Evolutionary conservation across 306 rosid genomes (phyloP).

Genomic region (Prunus mira): DNA sequence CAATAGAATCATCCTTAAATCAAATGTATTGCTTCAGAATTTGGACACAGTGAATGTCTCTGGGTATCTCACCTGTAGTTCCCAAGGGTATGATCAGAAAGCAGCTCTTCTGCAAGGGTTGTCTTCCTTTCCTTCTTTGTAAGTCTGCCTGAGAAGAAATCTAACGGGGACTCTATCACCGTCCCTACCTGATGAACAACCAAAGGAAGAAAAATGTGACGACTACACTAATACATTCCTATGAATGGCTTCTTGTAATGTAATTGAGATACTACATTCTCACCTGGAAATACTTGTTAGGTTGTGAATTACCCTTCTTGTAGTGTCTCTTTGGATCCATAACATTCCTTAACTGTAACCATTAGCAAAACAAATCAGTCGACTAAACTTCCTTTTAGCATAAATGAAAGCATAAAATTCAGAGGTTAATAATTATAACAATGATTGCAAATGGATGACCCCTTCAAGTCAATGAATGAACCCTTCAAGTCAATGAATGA

Average conservation of each 20-base stretch:
- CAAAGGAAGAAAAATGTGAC: background rate
- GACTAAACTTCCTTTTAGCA: constrained; percentile 5
- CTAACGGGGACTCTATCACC: constrained; percentile 58
- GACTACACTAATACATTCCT: background rate
- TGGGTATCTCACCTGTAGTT: constrained; percentile 44
- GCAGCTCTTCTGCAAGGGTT: constrained; percentile 66
- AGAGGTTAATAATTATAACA: background rate
- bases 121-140: constrained; percentile 79
- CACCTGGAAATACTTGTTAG: constrained; percentile 81
- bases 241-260: background rate
- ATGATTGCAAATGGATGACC: background rate
- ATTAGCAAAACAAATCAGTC: constrained; percentile 13
- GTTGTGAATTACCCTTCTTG: constrained; percentile 68
- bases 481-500: background rate
- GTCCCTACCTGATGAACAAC: constrained; percentile 69
- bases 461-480: background rate
- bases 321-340: constrained; percentile 89
- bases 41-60: background rate
- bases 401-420: constrained; percentile 3
- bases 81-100: constrained; percentile 43
- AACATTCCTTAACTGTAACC: constrained; percentile 59
- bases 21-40: background rate
- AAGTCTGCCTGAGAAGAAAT: constrained; percentile 67
- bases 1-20: background rate
- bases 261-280: constrained; percentile 19